These are phyloP conservation scores for Monosporascus sp. DNA, from an alignment of 2,329 filamentous ascomycete genomes.

Conservation along the genomic window DNA sequence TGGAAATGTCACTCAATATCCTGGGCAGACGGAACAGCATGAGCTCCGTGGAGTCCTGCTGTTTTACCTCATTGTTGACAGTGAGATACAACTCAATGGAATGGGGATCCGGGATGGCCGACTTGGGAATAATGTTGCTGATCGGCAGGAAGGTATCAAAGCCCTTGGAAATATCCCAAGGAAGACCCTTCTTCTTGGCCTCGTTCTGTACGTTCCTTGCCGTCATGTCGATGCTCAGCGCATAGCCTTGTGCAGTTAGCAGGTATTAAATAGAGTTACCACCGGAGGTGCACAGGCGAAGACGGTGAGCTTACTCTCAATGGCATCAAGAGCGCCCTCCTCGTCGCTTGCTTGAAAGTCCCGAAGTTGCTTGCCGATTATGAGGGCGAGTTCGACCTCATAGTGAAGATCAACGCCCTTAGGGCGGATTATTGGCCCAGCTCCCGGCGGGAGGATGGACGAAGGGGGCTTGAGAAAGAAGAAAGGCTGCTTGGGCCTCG, in stretches of 20 bases:
- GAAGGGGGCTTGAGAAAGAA: constrained; percentile 97
- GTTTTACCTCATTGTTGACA: constrained; percentile 73
- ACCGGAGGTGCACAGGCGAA: not conserved
- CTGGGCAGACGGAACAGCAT: constrained; percentile 92
- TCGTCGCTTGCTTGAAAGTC: constrained; percentile 72
- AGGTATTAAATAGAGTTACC: not conserved
- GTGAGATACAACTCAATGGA: constrained; percentile 79
- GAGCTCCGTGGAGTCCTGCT: constrained; percentile 83
- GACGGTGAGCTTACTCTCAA: constrained; percentile 55
- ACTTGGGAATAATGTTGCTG: constrained; percentile 73
- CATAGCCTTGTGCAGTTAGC: constrained; percentile 55
- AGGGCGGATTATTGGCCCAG: constrained; percentile 76
- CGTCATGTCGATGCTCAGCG: constrained; percentile 94
- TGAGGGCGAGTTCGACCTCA: constrained; percentile 87
- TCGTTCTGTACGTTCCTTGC: constrained; percentile 92
- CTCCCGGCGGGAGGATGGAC: constrained; percentile 72
- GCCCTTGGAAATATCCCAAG: constrained; percentile 94
- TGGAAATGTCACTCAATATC: constrained; percentile 84
- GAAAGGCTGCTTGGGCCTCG: constrained; percentile 88
- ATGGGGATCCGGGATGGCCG: constrained; percentile 78
- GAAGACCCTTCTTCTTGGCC: constrained; percentile 93
- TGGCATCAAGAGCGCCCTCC: constrained; percentile 71
- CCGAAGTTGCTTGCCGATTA: constrained; percentile 76
- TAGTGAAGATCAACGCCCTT: constrained; percentile 83
- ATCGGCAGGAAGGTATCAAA: constrained; percentile 97